A percentile compares a stretch with the other conserved stretches of the same genome.
phyloP scores from a whole-genome alignment of 2,329 filamentous ascomycete species.

The Paecilomyces sp. region DNA sequence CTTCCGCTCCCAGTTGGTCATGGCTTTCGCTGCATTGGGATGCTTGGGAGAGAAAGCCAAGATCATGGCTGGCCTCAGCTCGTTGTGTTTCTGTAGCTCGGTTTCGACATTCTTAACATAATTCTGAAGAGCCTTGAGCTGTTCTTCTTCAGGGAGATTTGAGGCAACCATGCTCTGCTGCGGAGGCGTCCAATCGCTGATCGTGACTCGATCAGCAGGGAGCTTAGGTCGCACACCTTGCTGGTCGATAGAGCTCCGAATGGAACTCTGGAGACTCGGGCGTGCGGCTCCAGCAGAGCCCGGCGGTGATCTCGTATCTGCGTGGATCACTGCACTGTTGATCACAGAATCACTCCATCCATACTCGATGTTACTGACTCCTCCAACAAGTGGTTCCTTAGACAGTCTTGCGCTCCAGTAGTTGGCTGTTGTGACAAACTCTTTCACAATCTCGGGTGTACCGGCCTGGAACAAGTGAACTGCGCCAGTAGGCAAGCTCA shows the following conservation, averaged over 20 bases:
- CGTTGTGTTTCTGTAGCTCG: constrained; percentile 81
- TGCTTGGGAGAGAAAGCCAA: constrained; percentile 83
- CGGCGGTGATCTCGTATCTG: constrained; percentile 31
- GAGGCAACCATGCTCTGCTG: constrained; percentile 85
- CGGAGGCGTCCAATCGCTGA: constrained; percentile 84
- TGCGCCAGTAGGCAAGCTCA: constrained; percentile 84
- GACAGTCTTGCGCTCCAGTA: constrained; percentile 96
- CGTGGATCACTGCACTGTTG: constrained; percentile 63
- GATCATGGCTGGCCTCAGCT: constrained; percentile 77
- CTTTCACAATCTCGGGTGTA: constrained; percentile 86
- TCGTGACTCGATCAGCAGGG: constrained; percentile 74
- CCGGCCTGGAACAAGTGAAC: constrained; percentile 98
- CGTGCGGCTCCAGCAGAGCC: constrained; percentile 32
- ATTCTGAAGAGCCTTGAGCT: constrained; percentile 63
- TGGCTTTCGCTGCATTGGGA: constrained; percentile 71
- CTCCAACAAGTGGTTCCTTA: constrained; percentile 85
- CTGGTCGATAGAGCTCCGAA: constrained; percentile 61
- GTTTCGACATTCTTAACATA: constrained; percentile 84
- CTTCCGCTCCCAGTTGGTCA: constrained; percentile 97
- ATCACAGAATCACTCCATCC: constrained; percentile 88
- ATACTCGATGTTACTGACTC: constrained; percentile 94
- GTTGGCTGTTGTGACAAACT: constrained; percentile 91
- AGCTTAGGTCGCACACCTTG: constrained; percentile 58
- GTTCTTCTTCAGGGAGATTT: constrained; percentile 69
- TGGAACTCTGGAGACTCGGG: constrained; percentile 54